phyloP scores from a whole-genome alignment of 805 yeast species.

The Metschnikowia baotianmanensis region DNA sequence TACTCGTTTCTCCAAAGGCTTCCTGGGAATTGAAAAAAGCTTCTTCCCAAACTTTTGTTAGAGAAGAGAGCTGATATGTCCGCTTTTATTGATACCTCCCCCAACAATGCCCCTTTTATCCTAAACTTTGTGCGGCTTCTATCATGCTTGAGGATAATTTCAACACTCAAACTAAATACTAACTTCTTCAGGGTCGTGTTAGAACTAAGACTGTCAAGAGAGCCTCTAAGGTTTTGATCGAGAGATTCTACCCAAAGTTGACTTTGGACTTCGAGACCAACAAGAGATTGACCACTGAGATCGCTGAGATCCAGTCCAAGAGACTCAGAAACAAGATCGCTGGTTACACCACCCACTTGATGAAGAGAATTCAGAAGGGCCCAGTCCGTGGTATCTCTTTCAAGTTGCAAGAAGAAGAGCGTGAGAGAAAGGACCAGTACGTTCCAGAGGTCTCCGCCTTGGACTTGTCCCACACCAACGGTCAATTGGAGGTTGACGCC shows the following conservation, averaged over 20 bases:
- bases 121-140: too few species aligned
- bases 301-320: constrained; percentile 98
- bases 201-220: constrained; percentile 99
- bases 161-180: too few species aligned
- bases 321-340: constrained; percentile 99
- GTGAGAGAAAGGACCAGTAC: constrained; percentile 99
- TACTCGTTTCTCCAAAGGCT: constrained; percentile 23
- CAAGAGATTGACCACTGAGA: constrained; percentile 98
- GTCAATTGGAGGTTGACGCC: constrained; percentile 94
- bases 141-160: too few species aligned
- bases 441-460: constrained; percentile 99
- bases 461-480: constrained; percentile 94
- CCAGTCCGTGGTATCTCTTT: constrained; percentile 99
- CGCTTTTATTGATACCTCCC: too few species aligned
- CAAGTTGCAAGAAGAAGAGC: constrained; percentile 99
- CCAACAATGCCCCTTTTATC: too few species aligned
- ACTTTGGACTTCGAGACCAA: constrained; percentile 99
- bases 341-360: constrained; percentile 99
- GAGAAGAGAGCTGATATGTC: too few species aligned
- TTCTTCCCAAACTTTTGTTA: too few species aligned
- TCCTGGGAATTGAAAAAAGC: too few species aligned
- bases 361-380: constrained; percentile 99
- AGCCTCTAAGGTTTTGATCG: constrained; percentile 99
- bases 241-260: constrained; percentile 99
- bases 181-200: constrained; percentile 87